Evolutionary conservation across 768 basidiomycete species (phyloP).

Genomic region (Russula virescens): DNA sequence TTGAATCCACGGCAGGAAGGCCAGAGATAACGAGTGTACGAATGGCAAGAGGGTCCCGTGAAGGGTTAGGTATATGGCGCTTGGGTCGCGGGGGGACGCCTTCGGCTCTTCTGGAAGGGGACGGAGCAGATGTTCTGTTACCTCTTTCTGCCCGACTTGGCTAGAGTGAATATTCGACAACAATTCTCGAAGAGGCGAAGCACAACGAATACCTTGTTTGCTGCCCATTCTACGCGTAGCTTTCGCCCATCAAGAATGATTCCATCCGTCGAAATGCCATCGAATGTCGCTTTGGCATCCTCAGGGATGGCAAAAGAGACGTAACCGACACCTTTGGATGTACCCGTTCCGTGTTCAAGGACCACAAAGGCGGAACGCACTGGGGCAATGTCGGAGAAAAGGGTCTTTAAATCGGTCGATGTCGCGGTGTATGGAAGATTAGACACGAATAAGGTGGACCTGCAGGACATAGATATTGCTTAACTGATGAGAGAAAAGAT

Average conservation of each 20-base stretch:
- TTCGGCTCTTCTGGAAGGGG: slow-evolving; percentile 22
- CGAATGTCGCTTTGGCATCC: slow-evolving; percentile 74
- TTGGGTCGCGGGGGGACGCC: slow-evolving; percentile 33
- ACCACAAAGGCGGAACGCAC: slow-evolving; percentile 94
- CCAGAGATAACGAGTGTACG: slow-evolving; percentile 76
- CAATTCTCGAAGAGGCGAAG: neutral
- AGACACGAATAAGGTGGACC: slow-evolving; percentile 88
- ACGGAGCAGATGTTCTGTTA: neutral
- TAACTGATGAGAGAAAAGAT: neutral
- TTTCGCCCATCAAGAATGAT: slow-evolving; percentile 62
- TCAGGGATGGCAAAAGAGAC: slow-evolving; percentile 87
- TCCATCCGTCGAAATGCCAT: slow-evolving; percentile 57
- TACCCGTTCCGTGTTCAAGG: slow-evolving; percentile 61
- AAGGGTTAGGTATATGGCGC: slow-evolving; percentile 27
- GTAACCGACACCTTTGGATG: slow-evolving; percentile 94
- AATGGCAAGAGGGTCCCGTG: slow-evolving; percentile 74
- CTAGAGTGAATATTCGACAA: slow-evolving; percentile 15
- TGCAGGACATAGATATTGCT: slow-evolving; percentile 29
- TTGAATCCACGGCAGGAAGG: slow-evolving; percentile 60
- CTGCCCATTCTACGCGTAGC: slow-evolving; percentile 76
- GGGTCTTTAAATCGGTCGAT: slow-evolving; percentile 81
- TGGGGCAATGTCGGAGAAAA: slow-evolving; percentile 94
- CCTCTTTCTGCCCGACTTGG: slow-evolving; percentile 19
- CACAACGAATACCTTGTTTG: slow-evolving; percentile 52
- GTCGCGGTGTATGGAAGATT: slow-evolving; percentile 90